phyloP scores from a whole-genome alignment of 805 yeast species.

The Hanseniaspora vineae region DNA sequence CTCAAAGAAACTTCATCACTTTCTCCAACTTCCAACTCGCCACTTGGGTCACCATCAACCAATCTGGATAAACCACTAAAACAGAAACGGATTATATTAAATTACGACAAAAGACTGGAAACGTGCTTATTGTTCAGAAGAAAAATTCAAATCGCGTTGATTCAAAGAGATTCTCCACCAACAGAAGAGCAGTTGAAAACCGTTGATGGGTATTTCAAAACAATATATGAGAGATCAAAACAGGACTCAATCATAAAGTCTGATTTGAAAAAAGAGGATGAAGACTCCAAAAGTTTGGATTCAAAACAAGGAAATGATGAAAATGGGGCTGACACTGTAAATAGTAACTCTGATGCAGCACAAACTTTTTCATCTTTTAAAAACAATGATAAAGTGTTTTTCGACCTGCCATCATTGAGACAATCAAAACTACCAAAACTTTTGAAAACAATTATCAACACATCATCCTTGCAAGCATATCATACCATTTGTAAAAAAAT shows the following conservation, averaged over 20 bases:
- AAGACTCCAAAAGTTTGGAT: not conserved
- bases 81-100: slow-evolving; percentile 12
- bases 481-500: slow-evolving; percentile 18
- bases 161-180: slow-evolving; percentile 21
- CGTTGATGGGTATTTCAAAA: slow-evolving; percentile 16
- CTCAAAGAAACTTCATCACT: not conserved
- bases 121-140: slow-evolving; percentile 19
- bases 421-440: slow-evolving; percentile 21
- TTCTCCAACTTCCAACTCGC: not conserved
- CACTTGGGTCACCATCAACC: not conserved
- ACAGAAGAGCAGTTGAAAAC: slow-evolving; percentile 14
- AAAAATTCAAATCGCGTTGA: slow-evolving; percentile 19
- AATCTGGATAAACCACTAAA: not conserved
- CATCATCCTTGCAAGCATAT: slow-evolving; percentile 16
- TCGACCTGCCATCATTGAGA: slow-evolving; percentile 19
- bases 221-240: slow-evolving; percentile 10
- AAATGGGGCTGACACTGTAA: too few species aligned
- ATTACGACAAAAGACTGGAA: slow-evolving; percentile 16
- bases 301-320: too few species aligned
- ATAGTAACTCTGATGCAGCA: not conserved
- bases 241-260: not conserved
- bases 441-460: slow-evolving; percentile 18
- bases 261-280: slow-evolving; percentile 9
- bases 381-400: slow-evolving; percentile 14
- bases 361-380: too few species aligned